Conservation (phyloP, 192 early-diverging fungal genomes). For the Dissophora ornata region DNA sequence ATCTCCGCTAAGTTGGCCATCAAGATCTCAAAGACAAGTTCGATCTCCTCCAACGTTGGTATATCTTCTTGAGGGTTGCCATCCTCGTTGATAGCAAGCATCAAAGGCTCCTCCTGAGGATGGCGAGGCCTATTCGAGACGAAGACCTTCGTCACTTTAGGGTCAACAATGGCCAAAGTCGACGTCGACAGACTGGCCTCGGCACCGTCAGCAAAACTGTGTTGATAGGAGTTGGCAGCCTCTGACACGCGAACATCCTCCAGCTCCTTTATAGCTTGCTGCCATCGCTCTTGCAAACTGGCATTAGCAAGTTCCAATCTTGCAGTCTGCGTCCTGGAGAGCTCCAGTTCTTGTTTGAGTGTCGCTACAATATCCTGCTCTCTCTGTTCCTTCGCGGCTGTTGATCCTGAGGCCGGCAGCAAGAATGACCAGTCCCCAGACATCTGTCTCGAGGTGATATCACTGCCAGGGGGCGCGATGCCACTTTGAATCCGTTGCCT, state of each 20-base stretch:
- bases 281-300: constrained; percentile 46
- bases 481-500: constrained; percentile 22
- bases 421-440: constrained; percentile 39
- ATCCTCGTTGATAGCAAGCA: constrained; percentile 25
- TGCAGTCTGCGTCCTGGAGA: constrained; percentile 13
- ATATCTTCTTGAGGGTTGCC: constrained; percentile 25
- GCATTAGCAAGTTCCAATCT: constrained; percentile 39
- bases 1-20: constrained; percentile 65
- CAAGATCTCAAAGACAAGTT: constrained; percentile 63
- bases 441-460: background rate
- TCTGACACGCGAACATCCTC: constrained; percentile 34
- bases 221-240: constrained; percentile 16
- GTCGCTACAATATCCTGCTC: constrained; percentile 32
- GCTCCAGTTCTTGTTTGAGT: constrained; percentile 32
- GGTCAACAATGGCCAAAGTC: background rate
- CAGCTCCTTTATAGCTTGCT: constrained; percentile 41
- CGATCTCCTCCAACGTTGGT: constrained; percentile 57
- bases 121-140: constrained; percentile 21
- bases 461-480: background rate
- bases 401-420: constrained; percentile 6
- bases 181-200: constrained; percentile 1
- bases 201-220: background rate
- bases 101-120: constrained; percentile 42
- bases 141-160: constrained; percentile 18
- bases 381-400: constrained; percentile 10